Conservation (phyloP, 306 rosid genomes). For the Carpinus viminea region DNA sequence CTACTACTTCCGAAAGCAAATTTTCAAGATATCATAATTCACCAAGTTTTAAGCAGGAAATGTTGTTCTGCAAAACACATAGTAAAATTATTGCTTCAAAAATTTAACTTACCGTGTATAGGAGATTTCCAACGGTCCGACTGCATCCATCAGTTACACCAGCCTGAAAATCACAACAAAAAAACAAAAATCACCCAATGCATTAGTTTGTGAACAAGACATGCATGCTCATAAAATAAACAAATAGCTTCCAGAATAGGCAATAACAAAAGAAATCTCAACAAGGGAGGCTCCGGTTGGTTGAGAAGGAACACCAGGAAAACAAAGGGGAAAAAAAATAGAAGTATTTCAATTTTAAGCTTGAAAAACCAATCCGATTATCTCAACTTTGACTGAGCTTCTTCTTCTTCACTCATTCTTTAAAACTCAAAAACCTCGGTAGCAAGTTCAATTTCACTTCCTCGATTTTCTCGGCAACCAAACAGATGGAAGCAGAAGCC, state of each 20-base stretch:
- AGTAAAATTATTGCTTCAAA: not conserved
- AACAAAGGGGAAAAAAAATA: too few relatives aligned
- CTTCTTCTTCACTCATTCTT: not conserved
- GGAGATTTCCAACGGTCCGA: constrained; percentile 76
- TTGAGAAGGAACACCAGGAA: not conserved
- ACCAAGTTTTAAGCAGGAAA: not conserved
- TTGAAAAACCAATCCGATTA: not conserved
- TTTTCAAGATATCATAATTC: not conserved
- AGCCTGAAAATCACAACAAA: constrained; percentile 50
- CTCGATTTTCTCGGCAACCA: not conserved
- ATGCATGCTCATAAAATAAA: not conserved
- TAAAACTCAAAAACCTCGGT: not conserved
- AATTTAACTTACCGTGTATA: constrained; percentile 61
- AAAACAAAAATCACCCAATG: not conserved
- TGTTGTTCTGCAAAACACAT: not conserved
- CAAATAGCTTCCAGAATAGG: not conserved
- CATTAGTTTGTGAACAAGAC: not conserved
- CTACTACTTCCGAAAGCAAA: not conserved
- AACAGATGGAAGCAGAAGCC: constrained; percentile 1
- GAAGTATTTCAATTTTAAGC: too few relatives aligned
- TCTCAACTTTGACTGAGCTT: not conserved
- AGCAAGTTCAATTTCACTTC: not conserved
- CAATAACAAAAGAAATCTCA: not conserved
- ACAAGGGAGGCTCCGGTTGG: not conserved
- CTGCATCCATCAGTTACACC: constrained; percentile 68